Evolutionary conservation across 306 rosid species (phyloP).

Genomic region (Acacia confusa): DNA sequence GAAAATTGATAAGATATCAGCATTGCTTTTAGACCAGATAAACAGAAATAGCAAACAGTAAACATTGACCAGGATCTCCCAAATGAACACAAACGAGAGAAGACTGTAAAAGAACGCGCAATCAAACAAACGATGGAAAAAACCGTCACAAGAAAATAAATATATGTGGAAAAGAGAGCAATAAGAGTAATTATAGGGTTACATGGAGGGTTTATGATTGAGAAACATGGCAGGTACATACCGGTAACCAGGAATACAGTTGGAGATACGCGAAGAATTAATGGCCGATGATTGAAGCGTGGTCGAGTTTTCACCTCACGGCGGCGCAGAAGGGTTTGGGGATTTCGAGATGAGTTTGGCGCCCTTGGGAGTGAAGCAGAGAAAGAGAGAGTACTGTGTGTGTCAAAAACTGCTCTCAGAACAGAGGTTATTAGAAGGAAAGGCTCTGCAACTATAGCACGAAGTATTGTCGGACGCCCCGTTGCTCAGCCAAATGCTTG

Average conservation of each 20-base stretch:
- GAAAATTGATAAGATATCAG: not conserved
- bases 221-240: not conserved
- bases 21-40: not conserved
- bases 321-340: not conserved
- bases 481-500: not conserved
- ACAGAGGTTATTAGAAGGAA: not conserved
- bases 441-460: not conserved
- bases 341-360: not conserved
- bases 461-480: not conserved
- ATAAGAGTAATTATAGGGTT: not conserved
- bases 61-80: not conserved
- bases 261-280: not conserved
- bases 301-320: not conserved
- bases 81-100: not conserved
- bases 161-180: not conserved
- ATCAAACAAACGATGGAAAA: not conserved
- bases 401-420: not conserved
- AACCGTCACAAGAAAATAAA: too few relatives aligned
- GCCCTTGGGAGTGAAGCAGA: not conserved
- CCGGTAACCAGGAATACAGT: not conserved
- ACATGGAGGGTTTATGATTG: not conserved
- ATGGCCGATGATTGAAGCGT: not conserved
- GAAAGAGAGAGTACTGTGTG: not conserved
- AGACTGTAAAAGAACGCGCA: not conserved
- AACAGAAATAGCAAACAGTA: not conserved